phyloP scores from a whole-genome alignment of 208 protist genomes.

The Strigomonas oncopelti region DNA sequence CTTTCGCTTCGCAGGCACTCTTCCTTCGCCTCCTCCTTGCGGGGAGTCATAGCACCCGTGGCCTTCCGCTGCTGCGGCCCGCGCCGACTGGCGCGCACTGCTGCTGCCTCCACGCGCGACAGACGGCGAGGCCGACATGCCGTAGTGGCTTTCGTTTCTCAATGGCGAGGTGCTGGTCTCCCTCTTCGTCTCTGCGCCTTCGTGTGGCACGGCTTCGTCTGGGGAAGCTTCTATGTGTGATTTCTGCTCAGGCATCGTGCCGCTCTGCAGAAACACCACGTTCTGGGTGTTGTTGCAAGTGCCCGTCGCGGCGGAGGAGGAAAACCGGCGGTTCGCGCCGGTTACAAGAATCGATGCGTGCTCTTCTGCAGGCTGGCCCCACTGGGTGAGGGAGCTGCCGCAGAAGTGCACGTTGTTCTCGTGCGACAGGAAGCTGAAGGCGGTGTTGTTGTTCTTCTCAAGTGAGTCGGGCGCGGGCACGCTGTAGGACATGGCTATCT shows the following conservation, averaged over 20 bases:
- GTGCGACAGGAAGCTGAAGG: not conserved
- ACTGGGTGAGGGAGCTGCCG: not conserved
- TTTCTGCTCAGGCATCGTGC: too few relatives aligned
- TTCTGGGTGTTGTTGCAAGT: not conserved
- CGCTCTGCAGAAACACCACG: not conserved
- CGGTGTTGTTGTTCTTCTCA: not conserved
- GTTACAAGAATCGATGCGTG: not conserved
- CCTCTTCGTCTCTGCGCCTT: not conserved
- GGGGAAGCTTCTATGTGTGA: not conserved
- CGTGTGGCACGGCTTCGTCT: not conserved
- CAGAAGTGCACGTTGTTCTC: not conserved
- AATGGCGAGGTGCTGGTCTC: not conserved
- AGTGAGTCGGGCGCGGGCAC: not conserved
- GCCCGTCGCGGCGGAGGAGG: not conserved
- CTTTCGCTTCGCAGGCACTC: not conserved
- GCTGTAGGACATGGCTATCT: not conserved
- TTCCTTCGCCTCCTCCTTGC: too few relatives aligned
- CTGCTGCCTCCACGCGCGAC: not conserved
- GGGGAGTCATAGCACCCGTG: not conserved
- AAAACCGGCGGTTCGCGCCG: not conserved
- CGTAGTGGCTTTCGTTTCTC: not conserved
- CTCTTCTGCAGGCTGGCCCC: not conserved
- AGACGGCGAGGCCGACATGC: slow-evolving; percentile 4
- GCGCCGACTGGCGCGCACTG: too few relatives aligned
- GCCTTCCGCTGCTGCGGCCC: too few relatives aligned